A percentile compares a stretch with the other conserved stretches of the same genome.
Conservation (phyloP, 2,329 filamentous ascomycete genomes). For the Claviceps fusiformis region DNA sequence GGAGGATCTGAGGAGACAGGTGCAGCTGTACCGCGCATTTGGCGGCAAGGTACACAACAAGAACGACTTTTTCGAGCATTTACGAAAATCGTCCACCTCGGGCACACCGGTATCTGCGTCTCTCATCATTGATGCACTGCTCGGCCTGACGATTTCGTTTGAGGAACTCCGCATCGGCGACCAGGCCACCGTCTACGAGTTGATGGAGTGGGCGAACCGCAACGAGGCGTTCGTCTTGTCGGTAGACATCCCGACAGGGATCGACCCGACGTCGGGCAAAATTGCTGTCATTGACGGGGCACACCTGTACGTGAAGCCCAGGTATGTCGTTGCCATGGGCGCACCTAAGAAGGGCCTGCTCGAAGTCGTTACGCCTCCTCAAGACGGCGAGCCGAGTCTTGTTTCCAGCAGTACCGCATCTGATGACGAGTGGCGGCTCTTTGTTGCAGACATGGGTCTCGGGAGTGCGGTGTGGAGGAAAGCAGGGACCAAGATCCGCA, state of each 20-base stretch:
- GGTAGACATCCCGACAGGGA: conserved; percentile 81
- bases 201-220: conserved; percentile 89
- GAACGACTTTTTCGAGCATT: conserved; percentile 45
- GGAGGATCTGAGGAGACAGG: conserved; percentile 66
- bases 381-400: conserved; percentile 23
- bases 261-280: conserved; percentile 65
- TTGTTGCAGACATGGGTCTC: conserved; percentile 77
- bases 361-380: conserved; percentile 51
- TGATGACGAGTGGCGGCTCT: conserved; percentile 61
- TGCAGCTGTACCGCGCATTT: conserved; percentile 72
- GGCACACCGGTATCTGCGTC: conserved; percentile 46
- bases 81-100: conserved; percentile 31
- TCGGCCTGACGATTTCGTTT: conserved; percentile 77
- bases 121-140: conserved; percentile 75
- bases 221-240: conserved; percentile 71
- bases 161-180: conserved; percentile 75
- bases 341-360: conserved; percentile 77
- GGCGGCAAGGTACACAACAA: conserved; percentile 59
- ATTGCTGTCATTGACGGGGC: conserved; percentile 57
- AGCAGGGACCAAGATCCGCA: conserved; percentile 64
- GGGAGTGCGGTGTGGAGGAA: conserved; percentile 73
- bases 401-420: conserved; percentile 17
- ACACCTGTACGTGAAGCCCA: conserved; percentile 65
- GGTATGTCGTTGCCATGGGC: conserved; percentile 73
- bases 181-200: conserved; percentile 70